Evolutionary conservation across 352 stramenopile species (phyloP).

Genomic region (Phytophthora cryptogea): DNA sequence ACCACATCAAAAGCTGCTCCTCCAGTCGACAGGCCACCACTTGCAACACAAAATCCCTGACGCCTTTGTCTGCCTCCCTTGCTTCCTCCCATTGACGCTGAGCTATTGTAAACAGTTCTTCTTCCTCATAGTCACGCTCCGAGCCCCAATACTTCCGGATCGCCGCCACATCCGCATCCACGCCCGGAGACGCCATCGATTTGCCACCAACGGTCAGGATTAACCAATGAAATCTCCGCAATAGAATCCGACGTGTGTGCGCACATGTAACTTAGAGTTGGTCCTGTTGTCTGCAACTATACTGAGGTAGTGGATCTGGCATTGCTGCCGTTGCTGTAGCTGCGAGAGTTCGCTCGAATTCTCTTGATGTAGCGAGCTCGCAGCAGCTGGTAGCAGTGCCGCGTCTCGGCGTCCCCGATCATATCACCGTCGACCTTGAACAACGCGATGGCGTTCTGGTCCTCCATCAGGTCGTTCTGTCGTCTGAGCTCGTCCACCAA

Average conservation of each 20-base stretch:
- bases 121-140: neutral
- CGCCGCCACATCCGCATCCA: constrained; percentile 7
- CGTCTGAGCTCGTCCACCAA: constrained; percentile 60
- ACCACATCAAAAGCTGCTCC: constrained; percentile 27
- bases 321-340: constrained; percentile 14
- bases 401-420: constrained; percentile 51
- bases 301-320: constrained; percentile 23
- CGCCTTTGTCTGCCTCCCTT: neutral
- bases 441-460: constrained; percentile 74
- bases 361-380: constrained; percentile 61
- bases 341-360: constrained; percentile 31
- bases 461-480: constrained; percentile 71
- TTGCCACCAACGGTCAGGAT: constrained; percentile 1
- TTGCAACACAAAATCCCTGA: constrained; percentile 26
- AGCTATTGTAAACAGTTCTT: constrained; percentile 27
- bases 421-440: constrained; percentile 58
- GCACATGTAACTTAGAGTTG: constrained; percentile 8
- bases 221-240: constrained; percentile 17
- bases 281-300: constrained; percentile 10
- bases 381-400: constrained; percentile 57
- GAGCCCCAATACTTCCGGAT: constrained; percentile 24
- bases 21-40: constrained; percentile 36
- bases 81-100: constrained; percentile 19
- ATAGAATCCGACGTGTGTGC: constrained; percentile 7
- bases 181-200: neutral